Evolutionary conservation across 2,329 filamentous ascomycete species (phyloP).

Genomic region (Colletotrichum limetticola): DNA sequence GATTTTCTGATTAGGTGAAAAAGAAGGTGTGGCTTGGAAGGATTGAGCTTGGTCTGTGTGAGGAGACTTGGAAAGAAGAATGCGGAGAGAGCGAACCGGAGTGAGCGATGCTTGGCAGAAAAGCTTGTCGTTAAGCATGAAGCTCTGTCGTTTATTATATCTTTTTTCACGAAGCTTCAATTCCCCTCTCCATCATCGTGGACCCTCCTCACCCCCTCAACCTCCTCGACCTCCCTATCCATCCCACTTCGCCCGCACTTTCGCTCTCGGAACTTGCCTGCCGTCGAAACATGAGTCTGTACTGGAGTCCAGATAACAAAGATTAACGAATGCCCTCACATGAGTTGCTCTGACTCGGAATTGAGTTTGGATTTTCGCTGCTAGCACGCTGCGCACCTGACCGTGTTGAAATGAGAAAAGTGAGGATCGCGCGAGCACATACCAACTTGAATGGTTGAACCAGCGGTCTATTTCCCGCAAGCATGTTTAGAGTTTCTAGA

Average conservation of each 20-base stretch:
- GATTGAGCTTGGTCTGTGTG: background rate
- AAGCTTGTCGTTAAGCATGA: background rate
- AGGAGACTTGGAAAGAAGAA: background rate
- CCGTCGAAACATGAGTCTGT: background rate
- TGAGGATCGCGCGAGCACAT: background rate
- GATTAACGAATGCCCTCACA: background rate
- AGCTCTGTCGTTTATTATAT: constrained; percentile 7
- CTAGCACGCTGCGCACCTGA: background rate
- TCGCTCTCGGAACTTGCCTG: background rate
- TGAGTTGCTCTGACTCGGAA: background rate
- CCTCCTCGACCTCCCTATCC: background rate
- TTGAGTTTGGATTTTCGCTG: background rate
- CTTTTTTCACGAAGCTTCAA: background rate
- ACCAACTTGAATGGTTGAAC: background rate
- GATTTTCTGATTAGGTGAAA: background rate
- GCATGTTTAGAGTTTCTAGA: background rate
- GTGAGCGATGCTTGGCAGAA: background rate
- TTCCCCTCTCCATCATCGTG: background rate
- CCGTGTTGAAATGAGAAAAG: background rate
- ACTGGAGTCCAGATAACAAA: background rate
- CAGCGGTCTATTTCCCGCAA: background rate
- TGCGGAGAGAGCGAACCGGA: background rate
- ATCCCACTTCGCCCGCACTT: background rate
- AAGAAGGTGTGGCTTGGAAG: background rate
- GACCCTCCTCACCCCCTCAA: background rate